These are phyloP conservation scores for Dunaliella sp. DNA, from an alignment of 139 green algal genomes.

Conservation along the genomic window DNA sequence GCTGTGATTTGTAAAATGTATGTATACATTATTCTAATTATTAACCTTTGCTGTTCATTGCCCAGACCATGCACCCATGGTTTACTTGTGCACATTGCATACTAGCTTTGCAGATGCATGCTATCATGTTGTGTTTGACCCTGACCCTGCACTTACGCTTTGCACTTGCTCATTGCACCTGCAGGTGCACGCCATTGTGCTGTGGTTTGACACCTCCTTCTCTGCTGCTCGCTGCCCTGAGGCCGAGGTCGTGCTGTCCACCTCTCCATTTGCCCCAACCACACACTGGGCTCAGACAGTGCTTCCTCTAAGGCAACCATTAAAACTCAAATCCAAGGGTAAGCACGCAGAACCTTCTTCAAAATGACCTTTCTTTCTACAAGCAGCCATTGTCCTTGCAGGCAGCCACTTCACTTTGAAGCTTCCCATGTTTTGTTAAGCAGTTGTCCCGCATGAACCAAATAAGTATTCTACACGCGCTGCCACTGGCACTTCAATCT, in stretches of 20 bases:
- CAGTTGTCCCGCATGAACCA: no score
- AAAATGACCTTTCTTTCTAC: no score
- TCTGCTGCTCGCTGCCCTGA: constrained; percentile 78
- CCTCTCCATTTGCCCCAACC: constrained; percentile 55
- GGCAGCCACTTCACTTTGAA: no score
- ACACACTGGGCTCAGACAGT: constrained; percentile 96
- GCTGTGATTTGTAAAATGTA: constrained; percentile 97
- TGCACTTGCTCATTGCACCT: constrained; percentile 10
- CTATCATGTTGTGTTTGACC: neutral
- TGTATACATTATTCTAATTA: no score
- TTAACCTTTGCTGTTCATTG: neutral
- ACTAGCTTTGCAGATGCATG: neutral
- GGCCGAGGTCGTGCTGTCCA: constrained; percentile 72
- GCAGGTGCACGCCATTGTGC: constrained; percentile 60
- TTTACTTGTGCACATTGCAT: neutral
- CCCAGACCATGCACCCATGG: no score
- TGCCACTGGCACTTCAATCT: no score
- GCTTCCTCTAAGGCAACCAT: constrained; percentile 58
- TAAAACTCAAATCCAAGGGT: neutral
- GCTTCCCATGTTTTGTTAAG: no score
- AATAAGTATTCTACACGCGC: no score
- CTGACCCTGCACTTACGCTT: no score
- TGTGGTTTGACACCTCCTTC: constrained; percentile 97
- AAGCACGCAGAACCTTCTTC: no score
- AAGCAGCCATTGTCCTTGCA: no score